Base-by-base conservation (phyloP, 2,329 filamentous ascomycete species). In the Phoma sp. region DNA sequence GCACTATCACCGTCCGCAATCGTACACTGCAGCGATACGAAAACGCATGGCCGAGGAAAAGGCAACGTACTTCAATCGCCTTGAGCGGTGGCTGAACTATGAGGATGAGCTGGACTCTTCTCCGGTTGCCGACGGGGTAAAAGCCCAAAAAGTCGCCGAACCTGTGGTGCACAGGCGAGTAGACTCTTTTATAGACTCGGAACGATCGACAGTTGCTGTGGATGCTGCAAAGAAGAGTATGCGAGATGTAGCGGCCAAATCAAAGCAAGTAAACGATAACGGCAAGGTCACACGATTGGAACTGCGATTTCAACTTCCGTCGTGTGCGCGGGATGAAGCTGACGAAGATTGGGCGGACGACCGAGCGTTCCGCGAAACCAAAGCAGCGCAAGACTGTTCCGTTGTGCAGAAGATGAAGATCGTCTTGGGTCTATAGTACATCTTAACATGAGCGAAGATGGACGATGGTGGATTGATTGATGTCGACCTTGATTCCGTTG, bases 21-120 rank as follows among this genome's bases (percentile, higher is more conserved):
- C 40, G 4, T 51, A 51, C 40, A 51, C 48, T 5, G 4, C 19
- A 10, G 13, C 48, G 3, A 32, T 6, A 7, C 48, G 40, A 4
- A 33, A n/a, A 7, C 33, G 19, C 15, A 51, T 51, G 48, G 12
- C 25, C 2, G 25, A 38, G 25, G 33, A 51, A n/a, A n/a, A 17
- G 5, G n/a, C 13, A 15, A 25, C 19, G 1, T 44, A 51, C 15
- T 32, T 51, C 8, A 25, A 38, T 13, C 40, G 44, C n/a, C 48
- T 51, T 1, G 33, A 25, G 25, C 35, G 48, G 4, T 51, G 48
- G 48, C 48, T 51, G 2, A 36, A 44, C 19, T 51, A 51, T 10
- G 48, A 51, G n/a, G 15, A 37, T 6, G 33, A 43, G 24, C 12
- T 35, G 25, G 22, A 19, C 13, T 38, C 39, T 35, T 33, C 47